A percentile compares a stretch with the other conserved stretches of the same genome.
Conservation (phyloP, 164 flowering plant genomes). For the Vitis rotundifolia region DNA sequence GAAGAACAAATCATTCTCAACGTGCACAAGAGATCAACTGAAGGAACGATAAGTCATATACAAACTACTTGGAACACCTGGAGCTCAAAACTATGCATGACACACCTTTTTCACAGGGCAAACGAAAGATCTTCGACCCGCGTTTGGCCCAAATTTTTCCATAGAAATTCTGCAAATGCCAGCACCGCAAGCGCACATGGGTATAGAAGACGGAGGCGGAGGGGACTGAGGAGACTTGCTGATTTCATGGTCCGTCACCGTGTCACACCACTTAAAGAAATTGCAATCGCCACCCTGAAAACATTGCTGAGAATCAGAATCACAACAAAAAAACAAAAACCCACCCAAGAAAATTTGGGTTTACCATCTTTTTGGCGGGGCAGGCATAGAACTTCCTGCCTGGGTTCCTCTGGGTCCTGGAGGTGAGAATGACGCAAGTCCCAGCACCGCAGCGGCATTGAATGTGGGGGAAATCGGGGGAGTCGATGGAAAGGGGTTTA, state of each 20-base stretch:
- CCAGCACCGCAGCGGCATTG: conserved; percentile 29
- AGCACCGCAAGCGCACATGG: conserved; percentile 39
- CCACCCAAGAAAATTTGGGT: too few species aligned
- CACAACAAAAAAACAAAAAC: background rate
- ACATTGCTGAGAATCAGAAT: background rate
- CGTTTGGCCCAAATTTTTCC: conserved; percentile 15
- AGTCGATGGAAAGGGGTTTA: background rate
- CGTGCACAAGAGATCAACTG: background rate
- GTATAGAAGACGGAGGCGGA: conserved; percentile 6
- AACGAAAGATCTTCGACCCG: conserved; percentile 32
- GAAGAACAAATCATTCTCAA: too few species aligned
- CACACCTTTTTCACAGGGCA: conserved; percentile 44
- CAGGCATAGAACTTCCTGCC: conserved; percentile 24
- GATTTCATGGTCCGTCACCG: background rate
- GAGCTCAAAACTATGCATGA: background rate
- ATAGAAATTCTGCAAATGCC: conserved; percentile 15
- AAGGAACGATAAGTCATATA: background rate
- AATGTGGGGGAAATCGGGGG: conserved; percentile 5
- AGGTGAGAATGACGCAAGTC: conserved; percentile 7
- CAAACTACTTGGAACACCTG: background rate
- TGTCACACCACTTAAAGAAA: conserved; percentile 45
- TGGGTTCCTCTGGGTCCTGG: conserved; percentile 14
- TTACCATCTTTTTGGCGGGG: conserved; percentile 17
- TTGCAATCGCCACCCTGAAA: conserved; percentile 16
- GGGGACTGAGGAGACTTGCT: background rate